Conservation (phyloP, 1,284 basidiomycete species). For the Cystobasidiaceae sp. region DNA sequence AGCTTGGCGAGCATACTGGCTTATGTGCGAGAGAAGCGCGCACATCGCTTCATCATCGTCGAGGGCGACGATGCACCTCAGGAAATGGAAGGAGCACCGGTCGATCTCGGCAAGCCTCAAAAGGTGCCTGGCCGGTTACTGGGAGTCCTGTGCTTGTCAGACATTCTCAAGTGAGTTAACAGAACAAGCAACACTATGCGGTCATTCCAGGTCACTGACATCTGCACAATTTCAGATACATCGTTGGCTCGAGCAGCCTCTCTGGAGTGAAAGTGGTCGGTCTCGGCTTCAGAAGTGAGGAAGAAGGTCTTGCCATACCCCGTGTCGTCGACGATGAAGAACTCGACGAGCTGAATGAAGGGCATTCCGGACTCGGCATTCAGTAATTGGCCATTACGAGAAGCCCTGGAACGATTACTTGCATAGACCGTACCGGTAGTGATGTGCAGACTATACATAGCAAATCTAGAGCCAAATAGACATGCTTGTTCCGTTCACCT, state of each 20-base stretch:
- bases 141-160: conserved; percentile 20
- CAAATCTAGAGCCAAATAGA: too few species aligned
- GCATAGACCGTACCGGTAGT: too few species aligned
- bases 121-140: conserved; percentile 21
- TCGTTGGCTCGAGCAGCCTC: conserved; percentile 27
- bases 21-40: conserved; percentile 84
- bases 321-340: conserved; percentile 27
- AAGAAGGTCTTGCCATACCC: conserved; percentile 29
- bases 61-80: conserved; percentile 48
- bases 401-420: too few species aligned
- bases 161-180: conserved; percentile 21
- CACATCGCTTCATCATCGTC: conserved; percentile 89
- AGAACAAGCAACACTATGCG: too few species aligned
- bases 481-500: too few species aligned
- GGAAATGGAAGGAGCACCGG: conserved; percentile 11
- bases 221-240: neutral
- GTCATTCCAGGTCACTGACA: neutral
- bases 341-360: conserved; percentile 26
- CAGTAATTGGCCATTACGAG: too few species aligned
- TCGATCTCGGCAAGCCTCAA: conserved; percentile 1
- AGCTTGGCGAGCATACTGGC: conserved; percentile 88
- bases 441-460: too few species aligned
- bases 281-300: conserved; percentile 25
- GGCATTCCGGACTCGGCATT: conserved; percentile 18
- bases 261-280: conserved; percentile 27